Conservation (phyloP, 306 rosid species). For the Vigna hirtella region DNA sequence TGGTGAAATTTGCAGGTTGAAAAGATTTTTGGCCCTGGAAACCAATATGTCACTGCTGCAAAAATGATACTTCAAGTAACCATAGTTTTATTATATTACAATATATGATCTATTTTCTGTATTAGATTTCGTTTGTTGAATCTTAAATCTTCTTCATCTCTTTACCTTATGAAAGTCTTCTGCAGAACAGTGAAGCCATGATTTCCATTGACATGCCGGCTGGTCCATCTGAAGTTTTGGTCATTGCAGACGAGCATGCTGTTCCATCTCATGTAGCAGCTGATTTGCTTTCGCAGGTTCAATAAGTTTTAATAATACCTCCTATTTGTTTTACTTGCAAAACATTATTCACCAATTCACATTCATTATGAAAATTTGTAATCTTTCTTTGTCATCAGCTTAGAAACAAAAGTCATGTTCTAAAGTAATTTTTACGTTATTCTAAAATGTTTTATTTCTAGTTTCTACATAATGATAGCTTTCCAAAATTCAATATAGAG, state of each 20-base stretch:
- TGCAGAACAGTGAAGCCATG: slow-evolving; percentile 98
- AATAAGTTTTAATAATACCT: slow-evolving; percentile 30
- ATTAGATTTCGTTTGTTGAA: slow-evolving; percentile 14
- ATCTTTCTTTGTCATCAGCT: slow-evolving; percentile 14
- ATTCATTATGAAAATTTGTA: slow-evolving; percentile 23
- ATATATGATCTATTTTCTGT: background rate
- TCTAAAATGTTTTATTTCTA: slow-evolving; percentile 30
- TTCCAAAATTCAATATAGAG: background rate
- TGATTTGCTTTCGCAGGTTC: slow-evolving; percentile 97
- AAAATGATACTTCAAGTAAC: slow-evolving; percentile 98
- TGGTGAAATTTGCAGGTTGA: slow-evolving; percentile 67
- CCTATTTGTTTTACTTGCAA: slow-evolving; percentile 8
- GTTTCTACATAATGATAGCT: slow-evolving; percentile 25
- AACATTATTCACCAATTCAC: background rate
- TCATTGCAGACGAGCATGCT: slow-evolving; percentile 90
- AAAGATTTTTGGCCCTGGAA: slow-evolving; percentile 95
- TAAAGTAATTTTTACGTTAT: background rate
- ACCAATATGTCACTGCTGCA: slow-evolving; percentile 98
- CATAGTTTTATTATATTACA: background rate
- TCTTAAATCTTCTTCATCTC: background rate
- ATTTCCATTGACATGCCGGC: slow-evolving; percentile 99
- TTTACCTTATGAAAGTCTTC: slow-evolving; percentile 17
- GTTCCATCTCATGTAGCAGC: slow-evolving; percentile 91
- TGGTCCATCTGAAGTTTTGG: slow-evolving; percentile 98
- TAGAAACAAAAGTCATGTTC: background rate